phyloP scores from a whole-genome alignment of 129 eudicot species.

The Scalesia atractyloides region DNA sequence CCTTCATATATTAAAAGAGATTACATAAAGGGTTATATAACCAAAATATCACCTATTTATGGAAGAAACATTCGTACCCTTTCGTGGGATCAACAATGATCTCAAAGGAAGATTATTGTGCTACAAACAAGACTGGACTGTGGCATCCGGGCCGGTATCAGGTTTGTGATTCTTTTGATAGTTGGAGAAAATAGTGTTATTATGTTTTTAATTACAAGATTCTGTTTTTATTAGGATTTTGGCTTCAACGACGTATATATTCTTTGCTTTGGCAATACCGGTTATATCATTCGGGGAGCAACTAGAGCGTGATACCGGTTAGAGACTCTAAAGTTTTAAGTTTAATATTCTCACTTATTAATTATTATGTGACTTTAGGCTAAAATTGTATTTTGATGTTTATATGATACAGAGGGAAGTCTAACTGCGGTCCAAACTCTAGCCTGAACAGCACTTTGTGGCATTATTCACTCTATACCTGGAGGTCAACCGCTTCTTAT shows the following conservation, averaged over 20 bases:
- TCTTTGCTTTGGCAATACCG: slow-evolving; percentile 98
- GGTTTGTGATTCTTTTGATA: slow-evolving; percentile 44
- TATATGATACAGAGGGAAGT: slow-evolving; percentile 64
- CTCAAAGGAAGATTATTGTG: slow-evolving; percentile 86
- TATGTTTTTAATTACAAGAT: slow-evolving; percentile 11
- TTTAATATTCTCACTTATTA: neutral
- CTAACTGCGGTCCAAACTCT: slow-evolving; percentile 96
- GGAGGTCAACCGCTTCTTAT: slow-evolving; percentile 97
- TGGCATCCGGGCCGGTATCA: slow-evolving; percentile 89
- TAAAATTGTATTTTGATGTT: neutral
- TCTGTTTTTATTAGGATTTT: slow-evolving; percentile 59
- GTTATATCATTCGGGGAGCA: slow-evolving; percentile 99
- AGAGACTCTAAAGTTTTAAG: slow-evolving; percentile 17
- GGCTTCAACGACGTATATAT: slow-evolving; percentile 97
- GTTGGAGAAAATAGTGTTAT: neutral
- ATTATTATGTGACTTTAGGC: neutral
- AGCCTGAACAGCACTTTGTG: slow-evolving; percentile 92
- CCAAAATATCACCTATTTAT: slow-evolving; percentile 38
- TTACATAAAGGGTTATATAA: slow-evolving; percentile 14
- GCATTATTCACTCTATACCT: slow-evolving; percentile 86
- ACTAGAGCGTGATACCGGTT: slow-evolving; percentile 88
- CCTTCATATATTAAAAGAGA: neutral
- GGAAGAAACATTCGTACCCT: slow-evolving; percentile 97
- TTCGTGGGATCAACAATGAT: slow-evolving; percentile 94
- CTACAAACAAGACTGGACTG: slow-evolving; percentile 97